Base-by-base conservation (phyloP, 73 alveolate species). In the Paramecium caudatum region DNA sequence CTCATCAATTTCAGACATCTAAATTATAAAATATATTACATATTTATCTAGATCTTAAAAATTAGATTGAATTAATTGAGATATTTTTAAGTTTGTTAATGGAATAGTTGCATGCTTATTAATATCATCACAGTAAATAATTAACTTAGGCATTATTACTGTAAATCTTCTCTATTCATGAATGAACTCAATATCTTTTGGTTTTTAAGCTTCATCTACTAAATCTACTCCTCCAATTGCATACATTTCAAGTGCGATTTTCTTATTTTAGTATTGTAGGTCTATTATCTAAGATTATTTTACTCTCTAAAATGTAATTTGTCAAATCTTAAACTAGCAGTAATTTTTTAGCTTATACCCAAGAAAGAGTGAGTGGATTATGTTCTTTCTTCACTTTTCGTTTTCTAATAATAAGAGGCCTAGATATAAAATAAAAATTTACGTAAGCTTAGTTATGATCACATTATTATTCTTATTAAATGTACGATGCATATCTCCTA, bases 1-100 rank as follows among this genome's bases (percentile, higher is more conserved):
- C 37, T 68, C 84, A 68, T 68, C 84, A 4, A 68, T 68, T 32
- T 68, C 47, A 33, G 47, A 34, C 47, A 34, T 68, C 84, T 68
- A 32, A 30, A 32, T 3, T 25, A 27, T 68, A 34, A 6, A 12
- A 8, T 13, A 32, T 32, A 32, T 2, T 68, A 68, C 84, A 33
- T 68, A 68, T 10, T 68, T 32, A 37, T 68, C 50, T 4, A 68
- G 25, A 2, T 68, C 84, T 68, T 68, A 16, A 17, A 68, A 68
- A 68, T 68, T 37, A 13, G 61, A 34, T 37, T 68, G 33, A 33
- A 68, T 34, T 34, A 68, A 19, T 34, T 68, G 19, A 27, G 84
- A 68, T 43, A 68, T 34, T 33, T 68, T 34, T 12, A 68, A 37
- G 34, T 68, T 68, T 9, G 84, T 68, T 34, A 68, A 37, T 7